Evolutionary conservation across 768 basidiomycete species (phyloP).

Genomic region (Lyophyllum decastes): DNA sequence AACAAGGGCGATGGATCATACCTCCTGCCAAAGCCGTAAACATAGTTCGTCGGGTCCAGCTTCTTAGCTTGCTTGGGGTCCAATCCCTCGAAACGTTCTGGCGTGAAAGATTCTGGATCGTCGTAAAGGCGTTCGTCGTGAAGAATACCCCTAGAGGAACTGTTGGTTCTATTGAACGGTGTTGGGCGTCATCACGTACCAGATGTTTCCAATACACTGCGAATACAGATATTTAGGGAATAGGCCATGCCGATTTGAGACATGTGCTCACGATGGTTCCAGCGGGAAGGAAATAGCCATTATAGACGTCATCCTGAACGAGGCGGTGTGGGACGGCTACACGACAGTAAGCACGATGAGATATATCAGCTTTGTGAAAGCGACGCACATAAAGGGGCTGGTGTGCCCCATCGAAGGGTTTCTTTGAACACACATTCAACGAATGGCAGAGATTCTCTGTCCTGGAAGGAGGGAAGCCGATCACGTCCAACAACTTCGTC

Average conservation of each 20-base stretch:
- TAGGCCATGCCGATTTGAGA: too few species aligned
- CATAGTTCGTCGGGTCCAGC: constrained; percentile 16
- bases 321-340: constrained; percentile 19
- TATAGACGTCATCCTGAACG: constrained; percentile 18
- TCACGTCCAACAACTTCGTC: constrained; percentile 18
- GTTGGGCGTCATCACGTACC: background rate
- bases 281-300: constrained; percentile 14
- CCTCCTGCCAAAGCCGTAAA: constrained; percentile 18
- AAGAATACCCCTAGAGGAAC: constrained; percentile 12
- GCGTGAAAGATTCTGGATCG: constrained; percentile 11
- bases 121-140: constrained; percentile 15
- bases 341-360: background rate
- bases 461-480: constrained; percentile 15
- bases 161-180: background rate
- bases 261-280: constrained; percentile 14
- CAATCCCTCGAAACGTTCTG: constrained; percentile 14
- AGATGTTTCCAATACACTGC: constrained; percentile 19
- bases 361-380: background rate
- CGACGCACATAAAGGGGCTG: constrained; percentile 15
- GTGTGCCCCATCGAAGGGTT: constrained; percentile 17
- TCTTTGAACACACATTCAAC: constrained; percentile 22
- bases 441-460: constrained; percentile 16
- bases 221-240: background rate
- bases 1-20: background rate
- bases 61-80: constrained; percentile 12